Evolutionary conservation across 169 alveolate genomes (phyloP).

Genomic region (Eimeria necatrix): DNA sequence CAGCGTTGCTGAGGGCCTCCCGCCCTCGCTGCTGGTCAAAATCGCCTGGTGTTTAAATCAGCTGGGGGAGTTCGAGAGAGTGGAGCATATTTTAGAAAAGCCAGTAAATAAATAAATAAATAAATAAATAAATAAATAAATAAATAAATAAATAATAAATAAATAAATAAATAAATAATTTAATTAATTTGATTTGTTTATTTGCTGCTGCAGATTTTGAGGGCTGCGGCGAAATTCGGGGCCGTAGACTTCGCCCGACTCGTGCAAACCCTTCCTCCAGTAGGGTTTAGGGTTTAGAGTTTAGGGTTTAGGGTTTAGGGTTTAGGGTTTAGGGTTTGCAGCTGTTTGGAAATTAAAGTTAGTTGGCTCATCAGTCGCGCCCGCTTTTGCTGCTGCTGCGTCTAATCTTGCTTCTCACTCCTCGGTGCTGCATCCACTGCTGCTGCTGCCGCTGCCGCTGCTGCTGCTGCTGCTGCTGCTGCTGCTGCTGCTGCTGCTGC

Average conservation of each 20-base stretch:
- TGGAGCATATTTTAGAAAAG: neutral
- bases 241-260: constrained; percentile 24
- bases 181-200: neutral
- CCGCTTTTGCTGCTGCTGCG: too few species aligned
- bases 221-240: constrained; percentile 23
- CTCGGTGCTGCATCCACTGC: too few species aligned
- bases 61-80: constrained; percentile 9
- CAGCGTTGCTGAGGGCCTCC: constrained; percentile 9
- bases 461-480: too few species aligned
- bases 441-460: too few species aligned
- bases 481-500: constrained; percentile 21
- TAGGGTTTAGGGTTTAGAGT: neutral
- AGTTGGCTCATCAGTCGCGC: too few species aligned
- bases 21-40: constrained; percentile 19
- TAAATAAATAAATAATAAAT: neutral
- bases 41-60: constrained; percentile 40
- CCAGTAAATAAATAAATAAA: neutral
- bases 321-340: too few species aligned
- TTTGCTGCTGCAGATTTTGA: neutral
- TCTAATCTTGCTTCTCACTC: too few species aligned
- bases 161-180: neutral
- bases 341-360: too few species aligned
- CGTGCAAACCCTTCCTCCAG: neutral
- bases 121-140: neutral
- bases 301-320: too few species aligned